A percentile compares a stretch with the other conserved stretches of the same genome.
Conservation (phyloP, 2,329 filamentous ascomycete genomes). For the Ceratocystiopsis sp. region DNA sequence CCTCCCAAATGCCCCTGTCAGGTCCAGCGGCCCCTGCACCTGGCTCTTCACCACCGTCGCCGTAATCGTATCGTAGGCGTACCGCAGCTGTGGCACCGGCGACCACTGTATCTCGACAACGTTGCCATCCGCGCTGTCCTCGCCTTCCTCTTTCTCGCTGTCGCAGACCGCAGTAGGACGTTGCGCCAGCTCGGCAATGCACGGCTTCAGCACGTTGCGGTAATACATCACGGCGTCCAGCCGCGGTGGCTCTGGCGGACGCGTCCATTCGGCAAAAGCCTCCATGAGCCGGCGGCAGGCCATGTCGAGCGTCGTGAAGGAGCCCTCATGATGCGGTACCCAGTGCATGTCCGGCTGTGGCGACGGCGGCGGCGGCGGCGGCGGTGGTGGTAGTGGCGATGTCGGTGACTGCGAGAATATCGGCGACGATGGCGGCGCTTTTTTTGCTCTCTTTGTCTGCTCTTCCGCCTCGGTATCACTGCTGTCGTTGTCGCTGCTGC, state of each 20-base stretch:
- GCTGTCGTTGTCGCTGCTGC: too few relatives aligned
- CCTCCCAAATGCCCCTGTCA: slow-evolving; percentile 4
- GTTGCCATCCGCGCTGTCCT: too few relatives aligned
- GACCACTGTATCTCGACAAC: slow-evolving; percentile 5
- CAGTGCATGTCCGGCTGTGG: too few relatives aligned
- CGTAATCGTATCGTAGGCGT: slow-evolving; percentile 18
- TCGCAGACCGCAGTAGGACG: not conserved
- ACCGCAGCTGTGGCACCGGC: slow-evolving; percentile 10
- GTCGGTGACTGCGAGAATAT: too few relatives aligned
- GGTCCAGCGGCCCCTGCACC: slow-evolving; percentile 7
- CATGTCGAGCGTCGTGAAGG: slow-evolving; percentile 3
- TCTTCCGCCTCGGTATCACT: not conserved
- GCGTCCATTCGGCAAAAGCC: slow-evolving; percentile 2
- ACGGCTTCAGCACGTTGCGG: slow-evolving; percentile 2
- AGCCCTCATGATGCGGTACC: slow-evolving; percentile 1
- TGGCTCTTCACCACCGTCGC: slow-evolving; percentile 17
- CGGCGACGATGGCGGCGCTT: too few relatives aligned
- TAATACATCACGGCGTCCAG: slow-evolving; percentile 4
- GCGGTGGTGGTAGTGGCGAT: too few relatives aligned
- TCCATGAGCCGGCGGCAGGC: slow-evolving; percentile 5
- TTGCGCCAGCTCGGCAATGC: not conserved
- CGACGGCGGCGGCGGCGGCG: too few relatives aligned
- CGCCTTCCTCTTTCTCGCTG: too few relatives aligned
- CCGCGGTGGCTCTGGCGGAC: slow-evolving; percentile 1
- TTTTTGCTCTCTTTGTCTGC: not conserved